phyloP scores from a whole-genome alignment of 2,329 filamentous ascomycete genomes.

The Lachnellula willkommii region DNA sequence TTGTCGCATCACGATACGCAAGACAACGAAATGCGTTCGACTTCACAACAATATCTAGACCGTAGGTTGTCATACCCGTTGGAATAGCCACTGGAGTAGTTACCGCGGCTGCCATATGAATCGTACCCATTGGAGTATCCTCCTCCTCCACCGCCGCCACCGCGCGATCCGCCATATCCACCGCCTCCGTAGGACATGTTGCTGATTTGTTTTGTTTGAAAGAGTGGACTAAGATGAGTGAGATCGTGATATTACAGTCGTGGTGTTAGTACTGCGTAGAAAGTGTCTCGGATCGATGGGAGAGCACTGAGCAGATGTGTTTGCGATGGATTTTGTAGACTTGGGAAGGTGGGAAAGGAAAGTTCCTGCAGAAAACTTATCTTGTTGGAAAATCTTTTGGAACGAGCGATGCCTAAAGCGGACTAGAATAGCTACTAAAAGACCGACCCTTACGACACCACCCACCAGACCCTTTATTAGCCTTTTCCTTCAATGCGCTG shows the following conservation, averaged over 20 bases:
- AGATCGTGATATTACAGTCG: constrained; percentile 8
- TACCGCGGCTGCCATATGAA: constrained; percentile 41
- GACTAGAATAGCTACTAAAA: constrained; percentile 1
- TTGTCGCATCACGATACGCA: constrained; percentile 29
- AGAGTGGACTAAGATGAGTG: constrained; percentile 11
- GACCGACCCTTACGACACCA: not conserved
- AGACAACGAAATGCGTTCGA: constrained; percentile 23
- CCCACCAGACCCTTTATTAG: too few relatives aligned
- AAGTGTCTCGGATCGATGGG: constrained; percentile 20
- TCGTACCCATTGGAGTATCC: constrained; percentile 53
- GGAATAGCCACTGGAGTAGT: constrained; percentile 46
- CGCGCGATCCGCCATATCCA: constrained; percentile 43
- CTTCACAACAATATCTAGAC: constrained; percentile 34
- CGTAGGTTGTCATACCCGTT: constrained; percentile 41
- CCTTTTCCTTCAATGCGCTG: too few relatives aligned
- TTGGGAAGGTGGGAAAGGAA: constrained; percentile 7
- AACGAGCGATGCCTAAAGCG: not conserved
- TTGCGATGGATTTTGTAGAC: constrained; percentile 15
- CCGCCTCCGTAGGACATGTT: constrained; percentile 65
- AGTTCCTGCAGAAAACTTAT: constrained; percentile 18
- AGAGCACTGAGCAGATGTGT: constrained; percentile 14
- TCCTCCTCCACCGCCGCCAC: constrained; percentile 38
- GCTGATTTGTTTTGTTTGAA: constrained; percentile 18
- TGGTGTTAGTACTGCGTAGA: constrained; percentile 7
- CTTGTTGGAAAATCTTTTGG: constrained; percentile 2